phyloP scores from a whole-genome alignment of 352 stramenopile species.

The Pythium aphanidermatum region DNA sequence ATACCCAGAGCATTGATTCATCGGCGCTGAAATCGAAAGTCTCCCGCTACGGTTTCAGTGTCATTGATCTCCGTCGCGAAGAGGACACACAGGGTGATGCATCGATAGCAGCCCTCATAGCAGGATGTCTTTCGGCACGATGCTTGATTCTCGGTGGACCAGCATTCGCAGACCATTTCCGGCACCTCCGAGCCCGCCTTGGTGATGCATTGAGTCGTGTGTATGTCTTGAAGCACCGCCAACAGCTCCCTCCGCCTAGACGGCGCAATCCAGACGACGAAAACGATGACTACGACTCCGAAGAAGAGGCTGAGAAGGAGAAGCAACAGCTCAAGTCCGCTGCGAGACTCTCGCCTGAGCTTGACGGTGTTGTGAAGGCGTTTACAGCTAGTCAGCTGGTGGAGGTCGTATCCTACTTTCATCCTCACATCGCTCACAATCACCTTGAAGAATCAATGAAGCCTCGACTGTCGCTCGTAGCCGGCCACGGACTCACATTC shows the following conservation, averaged over 20 bases:
- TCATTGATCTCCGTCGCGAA: slow-evolving; percentile 11
- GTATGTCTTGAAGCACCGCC: slow-evolving; percentile 36
- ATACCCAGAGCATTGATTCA: too few relatives aligned
- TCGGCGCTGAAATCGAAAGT: not conserved
- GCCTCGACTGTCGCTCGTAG: slow-evolving; percentile 24
- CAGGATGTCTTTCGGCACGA: not conserved
- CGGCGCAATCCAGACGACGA: slow-evolving; percentile 10
- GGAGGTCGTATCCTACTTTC: slow-evolving; percentile 18
- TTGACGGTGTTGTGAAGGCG: slow-evolving; percentile 27
- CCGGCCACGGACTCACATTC: slow-evolving; percentile 43
- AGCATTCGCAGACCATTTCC: slow-evolving; percentile 27
- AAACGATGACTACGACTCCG: slow-evolving; percentile 37
- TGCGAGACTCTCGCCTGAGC: slow-evolving; percentile 22
- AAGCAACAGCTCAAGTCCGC: slow-evolving; percentile 16
- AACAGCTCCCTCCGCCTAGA: slow-evolving; percentile 12
- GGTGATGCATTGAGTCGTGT: slow-evolving; percentile 28
- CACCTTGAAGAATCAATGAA: slow-evolving; percentile 12
- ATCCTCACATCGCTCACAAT: slow-evolving; percentile 4
- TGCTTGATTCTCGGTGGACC: slow-evolving; percentile 21
- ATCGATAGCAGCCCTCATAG: not conserved
- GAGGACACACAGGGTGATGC: not conserved
- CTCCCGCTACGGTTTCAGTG: not conserved
- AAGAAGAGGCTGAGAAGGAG: slow-evolving; percentile 36
- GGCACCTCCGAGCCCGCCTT: slow-evolving; percentile 21
- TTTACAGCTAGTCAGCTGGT: slow-evolving; percentile 8